Percentiles rank a stretch among this genome's conserved stretches.
phyloP scores from a whole-genome alignment of 202 grass and related monocot species.

The Miscanthus sacchariflorus region DNA sequence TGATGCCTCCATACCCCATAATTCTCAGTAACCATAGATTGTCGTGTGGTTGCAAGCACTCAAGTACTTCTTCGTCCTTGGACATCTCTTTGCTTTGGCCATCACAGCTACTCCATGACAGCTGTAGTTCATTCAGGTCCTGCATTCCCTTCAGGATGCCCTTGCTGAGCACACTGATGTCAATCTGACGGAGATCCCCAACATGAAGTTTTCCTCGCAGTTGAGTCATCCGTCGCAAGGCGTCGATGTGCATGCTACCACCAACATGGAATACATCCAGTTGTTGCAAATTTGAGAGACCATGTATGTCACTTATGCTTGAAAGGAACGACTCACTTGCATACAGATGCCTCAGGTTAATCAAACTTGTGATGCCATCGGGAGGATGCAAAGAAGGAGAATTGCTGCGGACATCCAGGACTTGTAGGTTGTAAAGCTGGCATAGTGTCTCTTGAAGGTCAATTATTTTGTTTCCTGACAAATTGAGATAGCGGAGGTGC shows the following conservation, averaged over 20 bases:
- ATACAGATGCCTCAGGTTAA: slow-evolving; percentile 40
- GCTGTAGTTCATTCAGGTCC: slow-evolving; percentile 37
- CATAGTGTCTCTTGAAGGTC: slow-evolving; percentile 60
- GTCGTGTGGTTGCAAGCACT: slow-evolving; percentile 55
- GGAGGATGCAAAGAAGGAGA: slow-evolving; percentile 41
- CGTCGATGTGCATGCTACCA: not conserved
- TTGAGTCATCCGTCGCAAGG: slow-evolving; percentile 40
- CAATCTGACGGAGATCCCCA: slow-evolving; percentile 32
- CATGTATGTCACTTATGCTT: slow-evolving; percentile 30
- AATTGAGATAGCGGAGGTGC: slow-evolving; percentile 30
- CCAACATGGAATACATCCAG: slow-evolving; percentile 35
- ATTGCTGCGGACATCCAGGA: slow-evolving; percentile 37
- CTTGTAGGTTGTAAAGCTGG: slow-evolving; percentile 53
- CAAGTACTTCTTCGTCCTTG: slow-evolving; percentile 42
- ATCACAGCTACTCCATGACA: slow-evolving; percentile 44
- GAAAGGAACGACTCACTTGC: slow-evolving; percentile 46
- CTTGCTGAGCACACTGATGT: slow-evolving; percentile 31
- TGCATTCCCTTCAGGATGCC: slow-evolving; percentile 51
- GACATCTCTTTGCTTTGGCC: slow-evolving; percentile 28
- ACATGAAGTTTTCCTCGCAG: slow-evolving; percentile 42
- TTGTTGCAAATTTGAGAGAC: slow-evolving; percentile 46
- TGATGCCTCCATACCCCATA: slow-evolving; percentile 35
- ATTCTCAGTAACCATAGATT: slow-evolving; percentile 41
- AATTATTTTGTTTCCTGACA: slow-evolving; percentile 44
- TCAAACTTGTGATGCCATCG: slow-evolving; percentile 33